Evolutionary conservation across 2,329 filamentous ascomycete genomes (phyloP).

Genomic region (Aspergillus aculeatus): DNA sequence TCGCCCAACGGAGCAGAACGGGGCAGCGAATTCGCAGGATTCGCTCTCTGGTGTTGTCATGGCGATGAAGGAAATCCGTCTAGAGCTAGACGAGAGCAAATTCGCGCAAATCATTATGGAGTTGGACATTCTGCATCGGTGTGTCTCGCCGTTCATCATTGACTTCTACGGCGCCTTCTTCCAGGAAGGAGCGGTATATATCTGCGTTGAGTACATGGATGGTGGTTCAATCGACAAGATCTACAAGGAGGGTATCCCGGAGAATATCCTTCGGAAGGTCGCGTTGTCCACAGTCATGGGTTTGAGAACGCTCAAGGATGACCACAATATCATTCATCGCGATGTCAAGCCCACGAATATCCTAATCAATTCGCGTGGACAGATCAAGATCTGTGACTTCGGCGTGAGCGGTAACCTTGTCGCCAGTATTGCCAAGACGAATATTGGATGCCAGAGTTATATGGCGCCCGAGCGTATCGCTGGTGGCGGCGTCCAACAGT

Average conservation of each 20-base stretch:
- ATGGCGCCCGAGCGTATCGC: constrained; percentile 98
- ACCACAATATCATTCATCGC: constrained; percentile 98
- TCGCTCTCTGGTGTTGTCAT: constrained; percentile 69
- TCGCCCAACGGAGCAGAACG: constrained; percentile 27
- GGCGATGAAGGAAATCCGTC: constrained; percentile 98
- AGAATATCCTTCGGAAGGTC: constrained; percentile 84
- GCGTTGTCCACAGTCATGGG: constrained; percentile 87
- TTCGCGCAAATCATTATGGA: constrained; percentile 98
- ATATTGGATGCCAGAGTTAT: constrained; percentile 98
- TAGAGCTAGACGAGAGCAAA: constrained; percentile 95
- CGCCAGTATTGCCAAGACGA: constrained; percentile 95
- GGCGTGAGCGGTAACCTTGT: constrained; percentile 95
- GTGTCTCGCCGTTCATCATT: constrained; percentile 92
- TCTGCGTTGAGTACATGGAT: constrained; percentile 99
- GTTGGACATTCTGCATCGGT: constrained; percentile 91
- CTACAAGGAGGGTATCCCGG: constrained; percentile 85
- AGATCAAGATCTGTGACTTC: constrained; percentile 98
- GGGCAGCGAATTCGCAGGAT: constrained; percentile 20
- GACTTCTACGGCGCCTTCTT: constrained; percentile 99
- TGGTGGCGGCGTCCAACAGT: constrained; percentile 73
- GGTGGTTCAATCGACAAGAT: constrained; percentile 96
- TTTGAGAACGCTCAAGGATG: constrained; percentile 89
- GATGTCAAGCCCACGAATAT: constrained; percentile 99
- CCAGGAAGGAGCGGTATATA: constrained; percentile 97
- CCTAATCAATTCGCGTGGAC: constrained; percentile 80